phyloP scores from a whole-genome alignment of 495 filamentous ascomycete genomes.

The Symbiotaphrina buchneri region DNA sequence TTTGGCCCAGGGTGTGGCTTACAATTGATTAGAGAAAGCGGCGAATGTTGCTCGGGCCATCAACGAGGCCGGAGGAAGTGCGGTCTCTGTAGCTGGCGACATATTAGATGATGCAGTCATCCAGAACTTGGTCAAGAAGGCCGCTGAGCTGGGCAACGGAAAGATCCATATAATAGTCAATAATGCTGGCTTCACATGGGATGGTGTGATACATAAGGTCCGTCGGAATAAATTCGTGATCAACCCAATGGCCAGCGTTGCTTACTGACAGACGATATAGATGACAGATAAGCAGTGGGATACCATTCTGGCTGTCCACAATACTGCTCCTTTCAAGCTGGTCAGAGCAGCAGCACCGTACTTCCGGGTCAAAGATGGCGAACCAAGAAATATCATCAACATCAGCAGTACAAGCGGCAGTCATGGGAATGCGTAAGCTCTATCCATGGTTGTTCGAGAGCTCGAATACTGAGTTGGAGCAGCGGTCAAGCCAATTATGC shows the following conservation, averaged over 20 bases:
- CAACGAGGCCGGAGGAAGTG: conserved; percentile 37
- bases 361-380: conserved; percentile 69
- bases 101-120: conserved; percentile 45
- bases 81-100: conserved; percentile 50
- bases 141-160: conserved; percentile 58
- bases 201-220: conserved; percentile 75
- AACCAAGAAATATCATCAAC: conserved; percentile 57
- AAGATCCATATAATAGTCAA: conserved; percentile 82
- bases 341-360: conserved; percentile 58
- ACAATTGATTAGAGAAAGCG: conserved; percentile 30
- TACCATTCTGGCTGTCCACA: conserved; percentile 61
- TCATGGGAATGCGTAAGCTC: conserved; percentile 49
- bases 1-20: conserved; percentile 4
- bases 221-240: too few relatives aligned
- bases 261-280: too few relatives aligned
- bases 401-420: conserved; percentile 59
- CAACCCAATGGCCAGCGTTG: too few relatives aligned
- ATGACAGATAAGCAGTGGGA: conserved; percentile 86
- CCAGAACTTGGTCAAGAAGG: conserved; percentile 39
- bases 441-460: too few relatives aligned
- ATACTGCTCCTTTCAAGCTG: conserved; percentile 64
- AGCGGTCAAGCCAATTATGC: conserved; percentile 70
- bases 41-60: conserved; percentile 36
- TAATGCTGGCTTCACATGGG: conserved; percentile 79
- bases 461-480: too few relatives aligned